Evolutionary conservation across 129 eudicot genomes (phyloP).

Genomic region (Flaveria trinervia): DNA sequence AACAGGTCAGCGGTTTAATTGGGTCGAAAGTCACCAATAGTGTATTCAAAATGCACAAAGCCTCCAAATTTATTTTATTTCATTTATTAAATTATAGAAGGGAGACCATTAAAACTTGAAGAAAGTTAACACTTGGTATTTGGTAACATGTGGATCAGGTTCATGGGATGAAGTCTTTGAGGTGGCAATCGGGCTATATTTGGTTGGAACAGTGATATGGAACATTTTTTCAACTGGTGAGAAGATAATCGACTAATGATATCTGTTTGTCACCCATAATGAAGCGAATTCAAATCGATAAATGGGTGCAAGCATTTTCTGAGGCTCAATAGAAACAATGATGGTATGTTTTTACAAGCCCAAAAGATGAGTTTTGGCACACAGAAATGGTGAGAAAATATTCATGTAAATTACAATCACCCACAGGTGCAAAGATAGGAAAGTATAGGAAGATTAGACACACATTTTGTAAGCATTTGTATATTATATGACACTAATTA

Average conservation of each 20-base stretch:
- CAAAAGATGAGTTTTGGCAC: conserved; percentile 21
- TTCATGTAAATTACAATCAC: conserved; percentile 22
- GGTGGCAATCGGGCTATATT: conserved; percentile 86
- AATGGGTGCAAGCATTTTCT: conserved; percentile 22
- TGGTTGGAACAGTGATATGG: conserved; percentile 91
- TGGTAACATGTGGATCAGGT: conserved; percentile 50
- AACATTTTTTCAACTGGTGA: conserved; percentile 92
- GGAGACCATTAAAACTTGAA: neutral
- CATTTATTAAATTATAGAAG: neutral
- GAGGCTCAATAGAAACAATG: conserved; percentile 26
- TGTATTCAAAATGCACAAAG: neutral
- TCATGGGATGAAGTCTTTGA: conserved; percentile 94
- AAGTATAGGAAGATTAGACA: conserved; percentile 32
- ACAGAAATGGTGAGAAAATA: conserved; percentile 15
- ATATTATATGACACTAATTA: conserved; percentile 1
- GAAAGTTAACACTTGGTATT: conserved; percentile 20
- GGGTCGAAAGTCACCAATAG: neutral
- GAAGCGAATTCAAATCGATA: conserved; percentile 19
- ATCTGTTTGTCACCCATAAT: conserved; percentile 22
- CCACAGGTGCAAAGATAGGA: conserved; percentile 30
- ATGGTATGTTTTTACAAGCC: conserved; percentile 14
- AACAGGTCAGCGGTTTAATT: neutral
- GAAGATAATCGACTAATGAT: conserved; percentile 61
- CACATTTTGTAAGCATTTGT: conserved; percentile 33
- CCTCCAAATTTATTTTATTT: neutral